phyloP scores from a whole-genome alignment of 139 green algal species.

The Chlorella vulgaris region DNA sequence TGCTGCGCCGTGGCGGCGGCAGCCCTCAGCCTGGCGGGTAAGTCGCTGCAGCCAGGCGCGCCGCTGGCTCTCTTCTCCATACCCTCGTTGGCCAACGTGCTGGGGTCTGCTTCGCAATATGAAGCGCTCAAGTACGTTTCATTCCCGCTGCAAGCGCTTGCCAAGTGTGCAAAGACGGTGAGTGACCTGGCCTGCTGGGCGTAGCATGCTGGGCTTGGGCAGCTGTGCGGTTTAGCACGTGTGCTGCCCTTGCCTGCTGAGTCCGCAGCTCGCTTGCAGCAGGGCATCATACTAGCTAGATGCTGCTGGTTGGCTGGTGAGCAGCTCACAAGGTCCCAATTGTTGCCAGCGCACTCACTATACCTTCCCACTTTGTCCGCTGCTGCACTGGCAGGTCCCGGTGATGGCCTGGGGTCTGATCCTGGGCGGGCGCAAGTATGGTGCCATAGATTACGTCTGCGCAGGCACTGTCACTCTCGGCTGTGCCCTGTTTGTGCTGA shows the following conservation, averaged over 20 bases:
- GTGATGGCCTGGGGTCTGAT: constrained; percentile 49
- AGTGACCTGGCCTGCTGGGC: neutral
- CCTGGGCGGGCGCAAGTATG: constrained; percentile 16
- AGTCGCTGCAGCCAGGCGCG: constrained; percentile 50
- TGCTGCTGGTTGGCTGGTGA: too few relatives aligned
- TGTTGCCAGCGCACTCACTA: too few relatives aligned
- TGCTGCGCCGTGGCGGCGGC: constrained; percentile 63
- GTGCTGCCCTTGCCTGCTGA: too few relatives aligned
- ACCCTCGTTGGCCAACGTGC: constrained; percentile 90
- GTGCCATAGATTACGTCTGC: constrained; percentile 74
- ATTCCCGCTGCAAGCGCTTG: constrained; percentile 93
- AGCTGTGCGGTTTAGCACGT: too few relatives aligned
- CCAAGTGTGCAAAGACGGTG: constrained; percentile 97
- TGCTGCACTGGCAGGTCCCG: constrained; percentile 30
- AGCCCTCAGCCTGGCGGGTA: constrained; percentile 48
- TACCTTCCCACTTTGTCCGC: too few relatives aligned
- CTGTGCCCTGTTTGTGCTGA: constrained; percentile 85
- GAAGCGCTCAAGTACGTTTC: constrained; percentile 97
- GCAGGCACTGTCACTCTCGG: constrained; percentile 82
- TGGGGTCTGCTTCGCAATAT: constrained; percentile 96
- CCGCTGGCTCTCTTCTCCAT: constrained; percentile 69
- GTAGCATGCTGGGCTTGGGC: neutral
- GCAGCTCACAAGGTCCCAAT: too few relatives aligned
- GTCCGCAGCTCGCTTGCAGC: too few relatives aligned
- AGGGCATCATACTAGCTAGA: too few relatives aligned